These are phyloP conservation scores for Lepidium aucheri DNA, from an alignment of 345 rosid species.

Conservation along the genomic window DNA sequence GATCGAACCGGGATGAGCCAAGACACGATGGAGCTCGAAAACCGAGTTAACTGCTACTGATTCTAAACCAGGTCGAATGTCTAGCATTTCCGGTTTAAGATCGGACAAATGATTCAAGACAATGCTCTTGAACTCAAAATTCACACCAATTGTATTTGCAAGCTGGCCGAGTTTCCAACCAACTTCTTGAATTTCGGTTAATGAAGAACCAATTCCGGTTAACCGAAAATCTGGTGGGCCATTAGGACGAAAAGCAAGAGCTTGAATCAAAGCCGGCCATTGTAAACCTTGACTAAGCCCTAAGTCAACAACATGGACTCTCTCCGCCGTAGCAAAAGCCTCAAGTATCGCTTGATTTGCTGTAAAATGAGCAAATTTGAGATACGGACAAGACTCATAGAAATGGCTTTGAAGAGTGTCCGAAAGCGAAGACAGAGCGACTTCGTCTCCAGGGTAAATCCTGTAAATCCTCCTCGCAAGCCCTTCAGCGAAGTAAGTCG, in stretches of 20 bases:
- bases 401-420: constrained; percentile 72
- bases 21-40: constrained; percentile 57
- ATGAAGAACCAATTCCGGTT: constrained; percentile 80
- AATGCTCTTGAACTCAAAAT: constrained; percentile 60
- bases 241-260: constrained; percentile 70
- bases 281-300: constrained; percentile 76
- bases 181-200: constrained; percentile 58
- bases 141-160: constrained; percentile 49
- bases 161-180: constrained; percentile 75
- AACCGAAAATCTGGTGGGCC: constrained; percentile 79
- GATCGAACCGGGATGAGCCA: constrained; percentile 56
- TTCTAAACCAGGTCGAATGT: constrained; percentile 44
- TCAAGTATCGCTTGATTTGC: constrained; percentile 93
- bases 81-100: constrained; percentile 64
- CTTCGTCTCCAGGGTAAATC: constrained; percentile 43
- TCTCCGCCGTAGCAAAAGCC: constrained; percentile 43
- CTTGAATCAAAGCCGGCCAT: constrained; percentile 96
- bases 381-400: constrained; percentile 86
- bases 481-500: constrained; percentile 80
- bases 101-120: constrained; percentile 57
- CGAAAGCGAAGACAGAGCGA: constrained; percentile 36
- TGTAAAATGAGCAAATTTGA: constrained; percentile 90
- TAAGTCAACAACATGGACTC: constrained; percentile 79
- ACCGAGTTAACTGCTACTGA: constrained; percentile 75
- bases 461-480: constrained; percentile 68